phyloP scores from a whole-genome alignment of 164 flowering plant species.

The Buxus sempervirens region DNA sequence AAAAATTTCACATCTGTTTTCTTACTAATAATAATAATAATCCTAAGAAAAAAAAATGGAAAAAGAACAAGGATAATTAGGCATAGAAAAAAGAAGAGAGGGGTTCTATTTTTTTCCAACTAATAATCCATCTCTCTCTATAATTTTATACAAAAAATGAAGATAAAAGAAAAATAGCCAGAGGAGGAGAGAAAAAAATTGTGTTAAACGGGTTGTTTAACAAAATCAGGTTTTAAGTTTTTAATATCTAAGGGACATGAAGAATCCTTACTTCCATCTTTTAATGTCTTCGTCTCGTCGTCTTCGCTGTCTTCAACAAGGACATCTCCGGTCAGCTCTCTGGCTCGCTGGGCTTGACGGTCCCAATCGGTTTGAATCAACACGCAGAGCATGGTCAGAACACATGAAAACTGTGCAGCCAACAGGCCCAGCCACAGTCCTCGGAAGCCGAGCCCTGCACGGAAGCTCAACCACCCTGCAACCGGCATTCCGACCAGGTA shows the following conservation, averaged over 20 bases:
- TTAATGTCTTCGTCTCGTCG: slow-evolving; percentile 8
- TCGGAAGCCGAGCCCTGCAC: slow-evolving; percentile 40
- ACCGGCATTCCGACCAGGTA: slow-evolving; percentile 84
- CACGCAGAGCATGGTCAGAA: slow-evolving; percentile 48
- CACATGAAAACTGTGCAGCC: slow-evolving; percentile 64
- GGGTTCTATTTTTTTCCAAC: no score
- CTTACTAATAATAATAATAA: no score
- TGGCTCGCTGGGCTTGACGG: slow-evolving; percentile 45
- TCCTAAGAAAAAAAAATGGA: no score
- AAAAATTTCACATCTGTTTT: no score
- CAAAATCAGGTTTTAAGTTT: slow-evolving; percentile 2
- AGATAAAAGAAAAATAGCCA: no score
- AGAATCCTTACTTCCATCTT: slow-evolving; percentile 4
- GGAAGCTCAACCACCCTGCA: slow-evolving; percentile 47
- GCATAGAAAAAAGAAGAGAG: no score
- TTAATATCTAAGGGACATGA: background rate
- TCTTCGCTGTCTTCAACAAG: slow-evolving; percentile 10
- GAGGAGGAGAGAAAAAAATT: no score
- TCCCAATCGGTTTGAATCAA: slow-evolving; percentile 59
- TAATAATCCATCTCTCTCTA: no score
- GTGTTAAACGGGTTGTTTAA: background rate
- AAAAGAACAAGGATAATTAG: no score
- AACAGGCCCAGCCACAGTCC: slow-evolving; percentile 72
- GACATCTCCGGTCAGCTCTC: slow-evolving; percentile 34
- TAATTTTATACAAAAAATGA: no score